Percentiles rank a stretch among this genome's conserved stretches.
Evolutionary conservation across 2,329 filamentous ascomycete species (phyloP).

Genomic region (Phaeosphaeria sp.): DNA sequence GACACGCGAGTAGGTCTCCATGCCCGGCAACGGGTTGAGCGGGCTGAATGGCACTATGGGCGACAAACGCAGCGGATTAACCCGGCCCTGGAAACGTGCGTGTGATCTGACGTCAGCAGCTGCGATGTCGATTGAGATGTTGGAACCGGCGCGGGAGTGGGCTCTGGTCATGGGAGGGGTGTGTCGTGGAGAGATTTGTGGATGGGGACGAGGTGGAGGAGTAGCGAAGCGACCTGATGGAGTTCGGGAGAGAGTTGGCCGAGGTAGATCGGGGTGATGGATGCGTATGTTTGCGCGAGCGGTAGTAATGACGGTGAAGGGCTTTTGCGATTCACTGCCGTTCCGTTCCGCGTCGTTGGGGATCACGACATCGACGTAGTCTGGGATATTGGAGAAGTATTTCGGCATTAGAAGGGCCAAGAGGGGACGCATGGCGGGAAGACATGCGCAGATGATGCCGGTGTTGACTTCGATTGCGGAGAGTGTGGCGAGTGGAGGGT

Average conservation of each 20-base stretch:
- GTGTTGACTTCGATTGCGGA: constrained; percentile 43
- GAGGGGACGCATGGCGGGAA: constrained; percentile 45
- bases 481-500: constrained; percentile 38
- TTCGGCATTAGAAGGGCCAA: constrained; percentile 48
- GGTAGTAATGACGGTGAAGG: neutral
- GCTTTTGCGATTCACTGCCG: neutral
- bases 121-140: constrained; percentile 10
- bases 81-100: constrained; percentile 12
- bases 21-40: constrained; percentile 4
- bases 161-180: neutral
- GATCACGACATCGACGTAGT: constrained; percentile 16
- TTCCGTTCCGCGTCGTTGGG: constrained; percentile 27
- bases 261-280: neutral
- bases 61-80: constrained; percentile 28
- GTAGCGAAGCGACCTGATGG: constrained; percentile 1
- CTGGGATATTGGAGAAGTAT: constrained; percentile 32
- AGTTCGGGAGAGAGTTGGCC: constrained; percentile 7
- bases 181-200: neutral
- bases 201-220: neutral
- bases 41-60: constrained; percentile 22
- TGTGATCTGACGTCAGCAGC: constrained; percentile 1
- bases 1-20: constrained; percentile 14
- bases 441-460: constrained; percentile 43
- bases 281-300: neutral
- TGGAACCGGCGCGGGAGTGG: constrained; percentile 21